Percentiles rank a stretch among this genome's conserved stretches.
Conservation (phyloP, 1,284 basidiomycete species). For the Hypsizygus ulmarius region DNA sequence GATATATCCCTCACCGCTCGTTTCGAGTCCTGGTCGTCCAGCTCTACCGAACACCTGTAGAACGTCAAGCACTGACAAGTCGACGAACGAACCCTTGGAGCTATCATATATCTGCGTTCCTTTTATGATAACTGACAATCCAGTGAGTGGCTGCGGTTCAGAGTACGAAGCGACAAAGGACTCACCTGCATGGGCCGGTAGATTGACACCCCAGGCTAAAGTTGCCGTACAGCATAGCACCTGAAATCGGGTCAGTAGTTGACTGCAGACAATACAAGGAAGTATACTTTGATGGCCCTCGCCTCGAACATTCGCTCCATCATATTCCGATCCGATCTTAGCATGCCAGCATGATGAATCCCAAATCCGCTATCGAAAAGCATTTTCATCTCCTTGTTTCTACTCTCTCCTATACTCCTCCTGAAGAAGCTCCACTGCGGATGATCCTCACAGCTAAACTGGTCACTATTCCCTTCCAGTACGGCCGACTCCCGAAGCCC, state of each 20-base stretch:
- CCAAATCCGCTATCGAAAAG: slow-evolving; percentile 93
- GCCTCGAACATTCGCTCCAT: slow-evolving; percentile 96
- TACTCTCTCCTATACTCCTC: slow-evolving; percentile 73
- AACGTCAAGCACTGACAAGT: slow-evolving; percentile 94
- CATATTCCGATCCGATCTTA: slow-evolving; percentile 91
- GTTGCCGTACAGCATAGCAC: slow-evolving; percentile 98
- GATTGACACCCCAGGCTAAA: slow-evolving; percentile 98
- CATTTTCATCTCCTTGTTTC: slow-evolving; percentile 97
- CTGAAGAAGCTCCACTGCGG: slow-evolving; percentile 78
- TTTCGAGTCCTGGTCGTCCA: slow-evolving; percentile 94
- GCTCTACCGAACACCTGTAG: slow-evolving; percentile 97
- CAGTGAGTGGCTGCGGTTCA: slow-evolving; percentile 4
- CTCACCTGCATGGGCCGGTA: slow-evolving; percentile 94
- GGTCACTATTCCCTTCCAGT: slow-evolving; percentile 70
- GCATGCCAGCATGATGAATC: slow-evolving; percentile 99
- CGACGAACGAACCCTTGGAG: slow-evolving; percentile 84
- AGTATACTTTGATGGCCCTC: slow-evolving; percentile 80
- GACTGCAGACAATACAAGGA: not conserved
- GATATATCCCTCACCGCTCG: slow-evolving; percentile 95
- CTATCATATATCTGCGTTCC: slow-evolving; percentile 97
- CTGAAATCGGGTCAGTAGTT: slow-evolving; percentile 37
- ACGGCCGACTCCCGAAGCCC: slow-evolving; percentile 82
- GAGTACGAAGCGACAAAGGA: slow-evolving; percentile 8
- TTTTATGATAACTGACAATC: slow-evolving; percentile 83
- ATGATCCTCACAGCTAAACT: slow-evolving; percentile 81